Percentiles rank a stretch among this genome's conserved stretches.
Conservation (phyloP, 805 yeast species). For the Blastobotrys parvus region DNA sequence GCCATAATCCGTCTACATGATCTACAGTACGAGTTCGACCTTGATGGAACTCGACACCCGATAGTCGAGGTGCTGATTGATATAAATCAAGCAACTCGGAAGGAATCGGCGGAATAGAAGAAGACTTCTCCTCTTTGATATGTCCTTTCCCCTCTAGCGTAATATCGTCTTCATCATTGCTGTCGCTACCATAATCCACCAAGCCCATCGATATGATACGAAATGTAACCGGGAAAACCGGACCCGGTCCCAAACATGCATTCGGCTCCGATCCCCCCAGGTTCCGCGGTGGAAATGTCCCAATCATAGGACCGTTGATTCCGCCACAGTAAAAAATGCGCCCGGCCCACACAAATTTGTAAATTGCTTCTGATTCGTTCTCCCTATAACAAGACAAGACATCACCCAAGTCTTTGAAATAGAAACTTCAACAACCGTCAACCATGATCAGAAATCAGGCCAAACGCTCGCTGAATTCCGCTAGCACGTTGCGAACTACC, state of each 20-base stretch:
- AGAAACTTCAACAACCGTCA: neutral
- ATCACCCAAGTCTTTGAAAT: no score
- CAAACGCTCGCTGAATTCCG: neutral
- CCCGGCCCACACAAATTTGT: no score
- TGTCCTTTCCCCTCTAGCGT: neutral
- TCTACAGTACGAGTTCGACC: constrained; percentile 14
- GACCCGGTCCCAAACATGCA: no score
- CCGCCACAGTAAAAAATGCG: no score
- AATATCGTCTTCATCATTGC: neutral
- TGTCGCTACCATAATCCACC: constrained; percentile 9
- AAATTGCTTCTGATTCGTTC: no score
- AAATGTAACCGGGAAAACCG: no score
- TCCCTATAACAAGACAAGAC: no score
- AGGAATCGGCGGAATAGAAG: constrained; percentile 18
- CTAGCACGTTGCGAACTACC: neutral
- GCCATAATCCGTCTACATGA: constrained; percentile 22
- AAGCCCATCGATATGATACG: no score
- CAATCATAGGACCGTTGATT: no score
- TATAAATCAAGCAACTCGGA: constrained; percentile 16
- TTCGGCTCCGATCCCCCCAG: no score
- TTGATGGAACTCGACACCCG: constrained; percentile 13
- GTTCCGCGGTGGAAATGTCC: no score
- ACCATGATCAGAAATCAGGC: neutral
- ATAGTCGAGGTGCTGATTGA: constrained; percentile 13
- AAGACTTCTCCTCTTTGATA: neutral